Percentiles rank a stretch among this genome's conserved stretches.
phyloP scores from a whole-genome alignment of 1,284 basidiomycete genomes.

The Grifola frondosa region DNA sequence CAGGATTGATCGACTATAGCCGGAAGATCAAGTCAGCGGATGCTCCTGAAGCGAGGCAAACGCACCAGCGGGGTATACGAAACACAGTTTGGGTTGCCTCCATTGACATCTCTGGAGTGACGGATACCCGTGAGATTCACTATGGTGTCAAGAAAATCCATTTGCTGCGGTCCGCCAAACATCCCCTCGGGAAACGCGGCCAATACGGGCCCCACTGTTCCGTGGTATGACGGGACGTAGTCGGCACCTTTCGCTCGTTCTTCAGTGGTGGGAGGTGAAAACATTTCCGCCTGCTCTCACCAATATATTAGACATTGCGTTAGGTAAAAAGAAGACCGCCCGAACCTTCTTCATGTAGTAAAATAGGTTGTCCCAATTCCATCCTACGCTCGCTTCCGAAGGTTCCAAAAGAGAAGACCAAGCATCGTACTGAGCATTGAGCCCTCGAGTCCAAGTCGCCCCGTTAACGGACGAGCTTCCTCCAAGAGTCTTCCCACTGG shows the following conservation, averaged over 20 bases:
- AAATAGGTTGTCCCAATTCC: constrained; percentile 58
- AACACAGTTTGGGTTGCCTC: constrained; percentile 57
- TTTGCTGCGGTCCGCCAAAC: constrained; percentile 57
- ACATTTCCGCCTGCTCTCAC: constrained; percentile 47
- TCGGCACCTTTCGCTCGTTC: constrained; percentile 51
- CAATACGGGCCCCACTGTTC: constrained; percentile 52
- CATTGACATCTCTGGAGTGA: constrained; percentile 50
- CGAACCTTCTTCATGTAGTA: constrained; percentile 46
- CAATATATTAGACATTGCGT: background rate
- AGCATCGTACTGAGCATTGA: constrained; percentile 58
- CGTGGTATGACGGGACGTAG: constrained; percentile 47
- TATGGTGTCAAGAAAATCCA: constrained; percentile 49
- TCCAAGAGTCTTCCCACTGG: constrained; percentile 48
- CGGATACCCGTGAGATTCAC: constrained; percentile 46
- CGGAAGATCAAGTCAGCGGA: constrained; percentile 5
- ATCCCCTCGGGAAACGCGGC: constrained; percentile 50
- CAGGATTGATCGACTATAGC: constrained; percentile 10
- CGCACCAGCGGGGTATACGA: constrained; percentile 49
- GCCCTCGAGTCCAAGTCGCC: constrained; percentile 54
- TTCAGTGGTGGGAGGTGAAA: constrained; percentile 51
- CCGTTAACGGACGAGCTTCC: constrained; percentile 64
- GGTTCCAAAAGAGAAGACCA: constrained; percentile 50
- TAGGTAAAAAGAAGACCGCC: background rate
- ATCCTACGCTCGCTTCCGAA: constrained; percentile 46
- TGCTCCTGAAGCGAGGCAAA: background rate